Evolutionary conservation across 495 filamentous ascomycete genomes (phyloP).

Genomic region (Aspergillus baeticus): DNA sequence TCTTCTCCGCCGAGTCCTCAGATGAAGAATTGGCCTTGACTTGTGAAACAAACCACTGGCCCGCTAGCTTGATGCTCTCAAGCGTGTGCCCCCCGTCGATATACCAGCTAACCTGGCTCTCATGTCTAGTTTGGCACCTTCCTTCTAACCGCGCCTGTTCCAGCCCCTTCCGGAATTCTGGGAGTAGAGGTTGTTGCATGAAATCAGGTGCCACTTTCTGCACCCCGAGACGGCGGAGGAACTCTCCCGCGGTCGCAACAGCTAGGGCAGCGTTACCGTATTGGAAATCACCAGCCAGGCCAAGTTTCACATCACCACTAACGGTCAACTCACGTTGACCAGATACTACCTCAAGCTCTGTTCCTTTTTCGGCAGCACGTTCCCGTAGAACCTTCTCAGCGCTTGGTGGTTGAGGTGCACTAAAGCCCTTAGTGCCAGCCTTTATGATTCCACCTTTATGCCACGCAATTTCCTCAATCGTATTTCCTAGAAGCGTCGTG

Average conservation of each 20-base stretch:
- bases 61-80: constrained; percentile 79
- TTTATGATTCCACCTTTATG: constrained; percentile 97
- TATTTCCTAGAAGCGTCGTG: constrained; percentile 70
- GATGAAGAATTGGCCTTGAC: constrained; percentile 47
- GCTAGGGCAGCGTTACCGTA: constrained; percentile 84
- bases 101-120: constrained; percentile 74
- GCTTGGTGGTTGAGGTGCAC: constrained; percentile 62
- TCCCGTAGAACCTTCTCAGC: constrained; percentile 69
- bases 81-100: constrained; percentile 91
- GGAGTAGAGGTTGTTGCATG: constrained; percentile 53
- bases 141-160: constrained; percentile 75
- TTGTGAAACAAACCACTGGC: constrained; percentile 73
- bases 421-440: constrained; percentile 64
- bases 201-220: constrained; percentile 45
- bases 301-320: constrained; percentile 58
- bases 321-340: constrained; percentile 61
- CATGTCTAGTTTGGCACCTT: constrained; percentile 74
- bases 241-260: constrained; percentile 66
- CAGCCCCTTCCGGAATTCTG: constrained; percentile 70
- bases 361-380: constrained; percentile 66
- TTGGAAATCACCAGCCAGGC: constrained; percentile 79
- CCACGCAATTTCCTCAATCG: constrained; percentile 93
- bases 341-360: constrained; percentile 58
- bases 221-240: constrained; percentile 45
- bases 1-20: constrained; percentile 38